Conservation (phyloP, 768 basidiomycete species). For the Collybia mongolica region DNA sequence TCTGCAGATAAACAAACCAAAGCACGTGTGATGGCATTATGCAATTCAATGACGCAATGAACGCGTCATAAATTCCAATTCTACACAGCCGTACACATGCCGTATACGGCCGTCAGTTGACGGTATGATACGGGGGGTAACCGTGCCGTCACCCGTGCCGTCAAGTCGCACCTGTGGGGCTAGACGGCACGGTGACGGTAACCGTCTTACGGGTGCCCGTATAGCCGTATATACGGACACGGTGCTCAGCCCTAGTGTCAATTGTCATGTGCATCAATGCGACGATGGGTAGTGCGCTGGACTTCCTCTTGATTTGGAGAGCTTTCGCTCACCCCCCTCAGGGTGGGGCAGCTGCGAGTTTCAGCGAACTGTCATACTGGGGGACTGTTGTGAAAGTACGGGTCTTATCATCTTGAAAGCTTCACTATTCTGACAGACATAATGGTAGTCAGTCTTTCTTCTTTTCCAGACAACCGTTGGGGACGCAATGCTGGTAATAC, state of each 20-base stretch:
- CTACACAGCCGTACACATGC: too few relatives aligned
- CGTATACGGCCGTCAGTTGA: too few relatives aligned
- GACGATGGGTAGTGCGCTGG: slow-evolving; percentile 2
- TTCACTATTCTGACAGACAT: neutral
- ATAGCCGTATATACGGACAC: too few relatives aligned
- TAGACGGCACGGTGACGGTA: too few relatives aligned
- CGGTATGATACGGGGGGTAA: too few relatives aligned
- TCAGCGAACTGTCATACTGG: slow-evolving; percentile 13
- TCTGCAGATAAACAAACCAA: too few relatives aligned
- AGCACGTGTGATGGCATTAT: too few relatives aligned
- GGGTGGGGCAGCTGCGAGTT: slow-evolving; percentile 6
- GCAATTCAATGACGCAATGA: too few relatives aligned
- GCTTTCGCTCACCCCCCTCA: slow-evolving; percentile 12
- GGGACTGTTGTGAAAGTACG: slow-evolving; percentile 12
- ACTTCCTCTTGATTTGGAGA: slow-evolving; percentile 7
- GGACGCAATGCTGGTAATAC: slow-evolving; percentile 16
- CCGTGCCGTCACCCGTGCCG: too few relatives aligned
- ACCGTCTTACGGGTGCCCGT: too few relatives aligned
- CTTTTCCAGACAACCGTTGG: slow-evolving; percentile 13
- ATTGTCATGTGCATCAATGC: slow-evolving; percentile 9
- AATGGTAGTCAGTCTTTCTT: slow-evolving; percentile 9
- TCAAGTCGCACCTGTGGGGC: too few relatives aligned
- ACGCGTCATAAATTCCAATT: too few relatives aligned
- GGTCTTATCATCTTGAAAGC: neutral
- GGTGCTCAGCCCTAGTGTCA: neutral